Evolutionary conservation across 331 rosid species (phyloP).

Genomic region (Pyracantha coccinea): DNA sequence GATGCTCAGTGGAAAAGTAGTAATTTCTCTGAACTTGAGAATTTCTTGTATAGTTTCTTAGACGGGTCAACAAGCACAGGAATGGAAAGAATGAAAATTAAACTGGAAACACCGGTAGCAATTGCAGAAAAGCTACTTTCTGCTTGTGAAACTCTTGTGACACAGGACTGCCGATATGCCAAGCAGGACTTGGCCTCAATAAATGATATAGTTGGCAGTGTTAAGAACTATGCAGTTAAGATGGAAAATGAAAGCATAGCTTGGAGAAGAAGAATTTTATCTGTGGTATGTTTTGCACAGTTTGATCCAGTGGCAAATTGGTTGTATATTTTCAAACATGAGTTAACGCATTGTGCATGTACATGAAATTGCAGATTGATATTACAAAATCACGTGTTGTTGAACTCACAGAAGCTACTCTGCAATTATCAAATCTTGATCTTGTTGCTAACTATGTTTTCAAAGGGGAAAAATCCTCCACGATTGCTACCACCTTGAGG

Average conservation of each 20-base stretch:
- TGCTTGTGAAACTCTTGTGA: slow-evolving; percentile 57
- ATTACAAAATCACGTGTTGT: slow-evolving; percentile 57
- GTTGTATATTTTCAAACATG: not conserved
- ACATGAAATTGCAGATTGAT: slow-evolving; percentile 57
- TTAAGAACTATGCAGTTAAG: slow-evolving; percentile 50
- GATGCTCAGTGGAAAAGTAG: slow-evolving; percentile 45
- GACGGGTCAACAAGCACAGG: slow-evolving; percentile 85
- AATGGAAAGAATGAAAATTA: slow-evolving; percentile 90
- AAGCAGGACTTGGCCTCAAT: slow-evolving; percentile 69
- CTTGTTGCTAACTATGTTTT: slow-evolving; percentile 58
- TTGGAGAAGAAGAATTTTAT: slow-evolving; percentile 68
- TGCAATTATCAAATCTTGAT: slow-evolving; percentile 79
- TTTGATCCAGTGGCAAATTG: slow-evolving; percentile 4
- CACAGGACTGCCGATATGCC: slow-evolving; percentile 65
- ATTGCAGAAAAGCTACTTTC: slow-evolving; percentile 77
- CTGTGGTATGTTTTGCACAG: slow-evolving; percentile 43
- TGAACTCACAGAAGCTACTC: slow-evolving; percentile 64
- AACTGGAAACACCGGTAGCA: slow-evolving; percentile 80
- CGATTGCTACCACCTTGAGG: slow-evolving; percentile 63
- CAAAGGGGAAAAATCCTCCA: slow-evolving; percentile 50
- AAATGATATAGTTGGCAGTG: slow-evolving; percentile 42
- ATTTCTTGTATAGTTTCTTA: slow-evolving; percentile 67
- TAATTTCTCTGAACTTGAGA: slow-evolving; percentile 63
- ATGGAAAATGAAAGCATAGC: slow-evolving; percentile 70
- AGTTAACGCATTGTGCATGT: slow-evolving; percentile 10